These are phyloP conservation scores for Elymus sibiricus DNA, from an alignment of 176 grass and related monocot genomes.

Conservation along the genomic window DNA sequence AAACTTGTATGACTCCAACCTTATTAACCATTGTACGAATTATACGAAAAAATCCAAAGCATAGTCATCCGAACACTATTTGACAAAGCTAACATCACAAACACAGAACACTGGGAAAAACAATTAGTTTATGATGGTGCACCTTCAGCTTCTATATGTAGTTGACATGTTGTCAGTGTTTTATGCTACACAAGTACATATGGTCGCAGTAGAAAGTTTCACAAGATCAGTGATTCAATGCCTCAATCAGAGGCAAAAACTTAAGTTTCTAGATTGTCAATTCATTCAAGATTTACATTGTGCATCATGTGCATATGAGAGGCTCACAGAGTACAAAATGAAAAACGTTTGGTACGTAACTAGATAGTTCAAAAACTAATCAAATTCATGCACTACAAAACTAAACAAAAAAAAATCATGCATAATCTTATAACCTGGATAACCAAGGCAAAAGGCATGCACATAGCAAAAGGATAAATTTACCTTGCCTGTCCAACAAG, in stretches of 20 bases:
- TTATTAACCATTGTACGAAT: background rate
- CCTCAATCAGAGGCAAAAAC: background rate
- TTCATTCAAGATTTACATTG: background rate
- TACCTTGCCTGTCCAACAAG: background rate
- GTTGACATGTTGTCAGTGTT: background rate
- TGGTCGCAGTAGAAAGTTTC: background rate
- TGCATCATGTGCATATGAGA: background rate
- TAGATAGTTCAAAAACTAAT: background rate
- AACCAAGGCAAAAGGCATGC: background rate
- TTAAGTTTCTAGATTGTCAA: background rate
- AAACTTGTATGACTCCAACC: background rate
- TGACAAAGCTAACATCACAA: background rate
- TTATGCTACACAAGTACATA: background rate
- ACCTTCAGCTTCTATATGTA: background rate
- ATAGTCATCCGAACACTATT: background rate
- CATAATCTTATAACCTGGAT: background rate
- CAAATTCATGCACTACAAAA: background rate
- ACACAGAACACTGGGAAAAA: background rate
- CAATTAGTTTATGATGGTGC: background rate
- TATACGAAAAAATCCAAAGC: background rate
- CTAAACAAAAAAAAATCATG: background rate
- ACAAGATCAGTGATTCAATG: background rate
- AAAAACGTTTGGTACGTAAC: too few species aligned
- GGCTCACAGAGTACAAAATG: too few species aligned
- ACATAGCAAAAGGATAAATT: background rate